Percentiles rank a stretch among this genome's conserved stretches.
Evolutionary conservation across 306 rosid genomes (phyloP).

Genomic region (Biancaea sappan): DNA sequence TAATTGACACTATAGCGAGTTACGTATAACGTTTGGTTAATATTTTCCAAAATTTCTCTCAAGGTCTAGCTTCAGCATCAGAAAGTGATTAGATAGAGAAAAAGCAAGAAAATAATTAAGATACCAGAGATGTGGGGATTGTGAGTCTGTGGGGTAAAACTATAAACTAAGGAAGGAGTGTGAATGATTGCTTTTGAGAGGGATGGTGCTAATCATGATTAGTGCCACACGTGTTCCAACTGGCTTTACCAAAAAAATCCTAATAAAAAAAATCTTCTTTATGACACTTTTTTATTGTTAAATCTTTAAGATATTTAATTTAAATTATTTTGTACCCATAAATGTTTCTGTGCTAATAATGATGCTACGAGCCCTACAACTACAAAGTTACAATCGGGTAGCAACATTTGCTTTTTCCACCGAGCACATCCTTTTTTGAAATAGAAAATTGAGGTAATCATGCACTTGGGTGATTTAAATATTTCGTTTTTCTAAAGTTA

Average conservation of each 20-base stretch:
- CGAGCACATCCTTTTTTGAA: neutral
- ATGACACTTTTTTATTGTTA: constrained; percentile 25
- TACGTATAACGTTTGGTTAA: neutral
- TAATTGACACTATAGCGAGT: constrained; percentile 33
- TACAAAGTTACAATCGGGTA: constrained; percentile 21
- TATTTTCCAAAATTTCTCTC: constrained; percentile 21
- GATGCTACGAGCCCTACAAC: constrained; percentile 42
- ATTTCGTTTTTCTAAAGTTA: too few relatives aligned
- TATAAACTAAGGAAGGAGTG: constrained; percentile 54
- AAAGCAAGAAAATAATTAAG: neutral
- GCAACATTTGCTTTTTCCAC: neutral
- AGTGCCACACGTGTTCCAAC: constrained; percentile 87
- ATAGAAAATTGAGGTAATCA: neutral
- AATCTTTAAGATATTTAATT: constrained; percentile 27
- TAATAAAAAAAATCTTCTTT: constrained; percentile 1
- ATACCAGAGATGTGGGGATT: neutral
- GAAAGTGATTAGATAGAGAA: neutral
- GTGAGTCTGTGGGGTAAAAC: constrained; percentile 47
- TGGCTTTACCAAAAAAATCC: constrained; percentile 51
- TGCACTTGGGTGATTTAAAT: too few relatives aligned
- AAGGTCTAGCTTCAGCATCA: constrained; percentile 37
- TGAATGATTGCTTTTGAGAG: constrained; percentile 63
- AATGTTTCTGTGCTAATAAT: constrained; percentile 46
- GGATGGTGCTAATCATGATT: constrained; percentile 92
- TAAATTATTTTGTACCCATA: constrained; percentile 16